Base-by-base conservation (phyloP, 306 rosid species). In the Cicer bijugum region DNA sequence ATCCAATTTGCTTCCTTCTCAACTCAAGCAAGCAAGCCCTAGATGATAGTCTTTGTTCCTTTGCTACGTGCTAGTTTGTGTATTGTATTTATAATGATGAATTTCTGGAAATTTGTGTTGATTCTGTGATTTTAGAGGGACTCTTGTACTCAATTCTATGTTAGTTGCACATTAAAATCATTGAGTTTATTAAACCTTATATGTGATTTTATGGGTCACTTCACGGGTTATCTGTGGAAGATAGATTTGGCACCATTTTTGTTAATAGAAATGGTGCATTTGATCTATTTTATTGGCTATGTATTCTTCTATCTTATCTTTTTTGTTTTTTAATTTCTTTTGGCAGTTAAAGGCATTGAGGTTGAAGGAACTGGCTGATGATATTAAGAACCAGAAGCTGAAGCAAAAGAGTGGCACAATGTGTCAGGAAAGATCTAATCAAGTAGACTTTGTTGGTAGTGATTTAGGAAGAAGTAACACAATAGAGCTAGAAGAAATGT, bases 321-420 rank as follows among this genome's bases (percentile, higher is more conserved):
- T 56, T 57, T 12, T 51, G 9, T 20, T 70, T 67, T 33, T 44
- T 9, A 3, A 57, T 56, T 56, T 47, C 45, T 57, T 17, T 67
- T 72, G 33, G 80, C 78, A 91, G 96, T 82, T 91, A 64, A 91
- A 89, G 89, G 76, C 88, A 45, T 57, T 83, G 89, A 85, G 83
- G 82, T 83, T 93, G 83, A 89, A 80, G 84, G 91, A 89, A 53
- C 44, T 91, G 46, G 88, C 92, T n/a, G 81, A 88, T 80, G 87
- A 87, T 77, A 73, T 89, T 23, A 85, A 85, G 91, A 82, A 84
- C 68, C 96, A 86, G 91, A 93, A 85, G 80, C 77, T 78, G 88
- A 79, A 74, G 60, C 86, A 86, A 83, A 80, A 83, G 71, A 80
- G 60, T 76, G 81, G 81, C 69, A 55, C 67, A n/a, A 76, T 78